These are phyloP conservation scores for Allium cepa DNA, from an alignment of 106 monocot species.

Conservation along the genomic window DNA sequence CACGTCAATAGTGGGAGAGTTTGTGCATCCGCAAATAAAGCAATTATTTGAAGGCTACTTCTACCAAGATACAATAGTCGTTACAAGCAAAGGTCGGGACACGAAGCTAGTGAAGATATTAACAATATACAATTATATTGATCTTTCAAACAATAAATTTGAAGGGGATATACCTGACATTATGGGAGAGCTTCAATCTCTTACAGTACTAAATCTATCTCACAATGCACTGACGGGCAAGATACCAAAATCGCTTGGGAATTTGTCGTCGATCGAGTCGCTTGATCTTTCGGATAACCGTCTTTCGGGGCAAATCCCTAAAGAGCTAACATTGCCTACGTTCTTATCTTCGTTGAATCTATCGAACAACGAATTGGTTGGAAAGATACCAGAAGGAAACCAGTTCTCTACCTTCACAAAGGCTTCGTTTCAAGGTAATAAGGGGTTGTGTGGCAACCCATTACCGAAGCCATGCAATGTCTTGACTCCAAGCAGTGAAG, in stretches of 20 bases:
- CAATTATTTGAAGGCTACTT: background rate
- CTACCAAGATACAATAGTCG: constrained; percentile 35
- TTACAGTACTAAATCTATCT: constrained; percentile 57
- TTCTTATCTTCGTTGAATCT: constrained; percentile 49
- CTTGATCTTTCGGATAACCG: constrained; percentile 68
- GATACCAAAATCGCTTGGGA: constrained; percentile 37
- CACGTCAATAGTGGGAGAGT: background rate
- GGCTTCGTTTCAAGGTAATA: constrained; percentile 36
- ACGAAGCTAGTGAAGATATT: constrained; percentile 35
- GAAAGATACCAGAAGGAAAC: constrained; percentile 25
- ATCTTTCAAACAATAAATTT: constrained; percentile 60
- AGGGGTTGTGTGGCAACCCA: constrained; percentile 52
- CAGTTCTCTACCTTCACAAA: constrained; percentile 42
- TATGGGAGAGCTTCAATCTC: constrained; percentile 28
- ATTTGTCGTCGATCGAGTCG: constrained; percentile 33
- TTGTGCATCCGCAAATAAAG: background rate
- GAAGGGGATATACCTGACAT: constrained; percentile 40
- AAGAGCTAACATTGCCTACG: constrained; percentile 17
- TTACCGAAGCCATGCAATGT: constrained; percentile 18
- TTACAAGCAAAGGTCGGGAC: constrained; percentile 42
- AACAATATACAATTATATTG: constrained; percentile 37
- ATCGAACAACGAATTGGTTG: constrained; percentile 42
- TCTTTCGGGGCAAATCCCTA: constrained; percentile 48
- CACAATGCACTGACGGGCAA: constrained; percentile 34
- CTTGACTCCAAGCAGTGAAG: background rate